These are phyloP conservation scores for Mesembryanthemum crystallinum DNA, from an alignment of 148 eudicot species.

Conservation along the genomic window DNA sequence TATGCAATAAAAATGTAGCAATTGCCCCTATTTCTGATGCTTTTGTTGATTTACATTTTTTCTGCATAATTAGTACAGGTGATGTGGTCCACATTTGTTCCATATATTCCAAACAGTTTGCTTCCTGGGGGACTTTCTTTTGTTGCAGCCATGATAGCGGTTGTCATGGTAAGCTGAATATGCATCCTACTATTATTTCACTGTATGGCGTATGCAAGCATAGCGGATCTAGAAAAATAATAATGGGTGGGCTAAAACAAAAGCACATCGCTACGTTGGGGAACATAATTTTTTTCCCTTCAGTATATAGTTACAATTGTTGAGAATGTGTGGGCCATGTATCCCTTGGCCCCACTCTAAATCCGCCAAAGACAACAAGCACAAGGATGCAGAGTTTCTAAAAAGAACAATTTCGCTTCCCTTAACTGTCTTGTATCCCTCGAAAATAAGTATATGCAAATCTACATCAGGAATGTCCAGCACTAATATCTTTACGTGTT, in stretches of 20 bases:
- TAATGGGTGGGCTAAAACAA: no score
- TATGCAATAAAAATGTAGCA: not conserved
- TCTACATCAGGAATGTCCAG: not conserved
- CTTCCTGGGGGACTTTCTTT: constrained; percentile 75
- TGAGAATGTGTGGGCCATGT: no score
- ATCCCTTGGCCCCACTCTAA: no score
- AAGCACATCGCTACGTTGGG: no score
- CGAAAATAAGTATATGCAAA: not conserved
- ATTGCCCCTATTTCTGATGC: not conserved
- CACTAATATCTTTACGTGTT: not conserved
- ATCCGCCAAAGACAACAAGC: no score
- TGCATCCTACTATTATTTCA: not conserved
- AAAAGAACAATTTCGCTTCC: not conserved
- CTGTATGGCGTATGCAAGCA: not conserved
- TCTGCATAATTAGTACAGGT: constrained; percentile 42
- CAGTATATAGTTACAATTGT: no score
- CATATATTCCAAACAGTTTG: constrained; percentile 70
- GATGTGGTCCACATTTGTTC: constrained; percentile 97
- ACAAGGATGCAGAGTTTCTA: not conserved
- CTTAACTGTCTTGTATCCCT: not conserved
- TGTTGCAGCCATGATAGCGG: constrained; percentile 49
- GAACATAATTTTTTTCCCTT: no score
- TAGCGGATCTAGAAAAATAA: no score
- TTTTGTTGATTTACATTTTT: not conserved
- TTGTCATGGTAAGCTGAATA: constrained; percentile 63